Evolutionary conservation across 495 filamentous ascomycete species (phyloP), one percentile per base, ranked within the genome.

Genomic region (Pseudoneurospora amorphoporcata): DNA sequence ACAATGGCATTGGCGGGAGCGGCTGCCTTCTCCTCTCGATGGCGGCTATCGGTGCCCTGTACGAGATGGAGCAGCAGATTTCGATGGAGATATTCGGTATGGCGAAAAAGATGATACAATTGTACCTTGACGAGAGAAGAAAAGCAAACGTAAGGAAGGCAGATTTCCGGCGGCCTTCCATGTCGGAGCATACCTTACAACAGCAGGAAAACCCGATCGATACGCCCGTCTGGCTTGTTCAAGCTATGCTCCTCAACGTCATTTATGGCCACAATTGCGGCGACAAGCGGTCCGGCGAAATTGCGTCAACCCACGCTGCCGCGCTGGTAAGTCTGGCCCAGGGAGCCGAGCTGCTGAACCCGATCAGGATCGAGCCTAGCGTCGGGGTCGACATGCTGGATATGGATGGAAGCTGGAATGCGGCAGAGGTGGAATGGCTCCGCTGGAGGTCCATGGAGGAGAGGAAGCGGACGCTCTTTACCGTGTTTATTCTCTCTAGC

Each of bases 181-280:
- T 83, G 70, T 84, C 85, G 69, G 83, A 85, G 73, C 81, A 83
- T 10, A 80, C 81, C 75, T 80, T 81, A 72, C 82, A 85, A 69
- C 82, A 86, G 41, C 85, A 87, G 71, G 92, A 95, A 72, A 88
- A 87, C 75, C 86, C 90, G 2, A 85, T 90, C 58, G 91, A 95
- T 75, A 97, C 94, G 14, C 95, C 95, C 3, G 85, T 98, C 69
- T 98, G 95, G 95, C 86, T 99, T 38, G 93, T 99, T n/a, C 95
- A 99, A 78, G 94, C 95, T 1, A 98, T 99, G 95, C 86, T 99
- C 39, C 86, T 99, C 47, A 98, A 97, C 81, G 92, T 98, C 41
- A 91, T 98, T 12, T 99, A 97, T 76, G 96, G 96, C 10, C 93
- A 98, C 76, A 94, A 97, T 75, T 97, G 93, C 79, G 96, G 92